phyloP scores from a whole-genome alignment of 495 filamentous ascomycete species.

The Chaetomidium leptoderma region DNA sequence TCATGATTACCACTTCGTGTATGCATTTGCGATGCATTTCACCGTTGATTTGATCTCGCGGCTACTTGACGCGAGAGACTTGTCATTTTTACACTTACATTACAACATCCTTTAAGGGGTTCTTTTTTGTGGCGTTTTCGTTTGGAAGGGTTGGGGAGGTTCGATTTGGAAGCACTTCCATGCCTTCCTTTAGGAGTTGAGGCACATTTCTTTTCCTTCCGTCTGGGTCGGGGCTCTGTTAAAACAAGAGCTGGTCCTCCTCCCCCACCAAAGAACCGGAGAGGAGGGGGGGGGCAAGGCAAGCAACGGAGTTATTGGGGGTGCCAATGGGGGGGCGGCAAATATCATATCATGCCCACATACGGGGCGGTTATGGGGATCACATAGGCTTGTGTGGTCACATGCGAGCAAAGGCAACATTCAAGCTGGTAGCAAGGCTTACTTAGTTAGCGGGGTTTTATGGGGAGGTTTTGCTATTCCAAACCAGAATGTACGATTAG shows the following conservation, averaged over 20 bases:
- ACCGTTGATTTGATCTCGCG: neutral
- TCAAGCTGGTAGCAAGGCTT: neutral
- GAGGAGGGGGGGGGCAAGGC: neutral
- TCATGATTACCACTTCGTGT: neutral
- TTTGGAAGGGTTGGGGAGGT: neutral
- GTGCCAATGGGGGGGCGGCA: neutral
- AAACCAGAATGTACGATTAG: conserved; percentile 15
- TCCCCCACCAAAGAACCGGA: neutral
- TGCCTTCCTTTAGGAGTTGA: neutral
- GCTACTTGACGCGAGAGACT: neutral
- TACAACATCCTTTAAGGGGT: neutral
- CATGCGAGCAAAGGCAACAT: neutral
- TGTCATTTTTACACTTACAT: neutral
- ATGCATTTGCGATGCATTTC: neutral
- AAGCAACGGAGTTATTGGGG: conserved; percentile 15
- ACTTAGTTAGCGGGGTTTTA: neutral
- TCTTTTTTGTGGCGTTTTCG: neutral
- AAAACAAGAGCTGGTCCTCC: neutral
- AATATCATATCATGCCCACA: neutral
- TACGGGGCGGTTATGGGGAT: neutral
- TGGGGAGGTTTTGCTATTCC: neutral
- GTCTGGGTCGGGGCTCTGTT: conserved; percentile 1
- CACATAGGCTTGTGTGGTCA: neutral
- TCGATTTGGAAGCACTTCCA: neutral
- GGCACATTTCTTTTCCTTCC: neutral